phyloP scores from a whole-genome alignment of 1,139 yeast species.

The Lodderomyces orthopsilosis region DNA sequence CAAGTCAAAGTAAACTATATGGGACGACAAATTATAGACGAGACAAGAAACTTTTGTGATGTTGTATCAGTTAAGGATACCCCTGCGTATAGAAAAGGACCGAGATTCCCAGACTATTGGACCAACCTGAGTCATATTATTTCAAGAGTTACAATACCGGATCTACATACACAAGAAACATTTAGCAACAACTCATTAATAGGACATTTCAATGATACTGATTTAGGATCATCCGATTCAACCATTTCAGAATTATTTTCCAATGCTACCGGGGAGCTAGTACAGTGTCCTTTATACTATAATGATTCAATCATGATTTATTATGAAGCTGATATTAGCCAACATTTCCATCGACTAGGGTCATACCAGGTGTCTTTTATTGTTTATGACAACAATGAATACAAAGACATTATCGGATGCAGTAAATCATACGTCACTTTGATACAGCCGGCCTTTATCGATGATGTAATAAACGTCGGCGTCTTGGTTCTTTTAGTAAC shows the following conservation, averaged over 20 bases:
- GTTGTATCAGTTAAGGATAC: constrained; percentile 41
- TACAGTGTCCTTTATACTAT: constrained; percentile 42
- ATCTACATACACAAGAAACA: neutral
- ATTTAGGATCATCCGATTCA: neutral
- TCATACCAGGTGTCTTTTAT: constrained; percentile 40
- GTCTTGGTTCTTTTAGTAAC: constrained; percentile 41
- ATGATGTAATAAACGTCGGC: constrained; percentile 36
- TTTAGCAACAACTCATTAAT: constrained; percentile 1
- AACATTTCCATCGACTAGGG: constrained; percentile 37
- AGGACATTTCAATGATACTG: neutral
- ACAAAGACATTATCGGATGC: constrained; percentile 46
- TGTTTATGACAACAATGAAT: constrained; percentile 36
- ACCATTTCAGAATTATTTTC: constrained; percentile 22
- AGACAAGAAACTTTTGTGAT: constrained; percentile 47
- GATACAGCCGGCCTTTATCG: constrained; percentile 29
- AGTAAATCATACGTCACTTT: constrained; percentile 51
- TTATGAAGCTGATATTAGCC: constrained; percentile 36
- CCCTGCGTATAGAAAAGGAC: constrained; percentile 20
- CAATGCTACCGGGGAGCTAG: constrained; percentile 26
- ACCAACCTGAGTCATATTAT: neutral
- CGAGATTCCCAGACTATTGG: constrained; percentile 17
- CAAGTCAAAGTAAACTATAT: constrained; percentile 45
- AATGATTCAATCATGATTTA: constrained; percentile 40
- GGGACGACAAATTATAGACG: constrained; percentile 40
- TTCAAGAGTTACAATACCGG: neutral